phyloP scores from a whole-genome alignment of 2,329 filamentous ascomycete species.

The Purpureocillium lavendulum region DNA sequence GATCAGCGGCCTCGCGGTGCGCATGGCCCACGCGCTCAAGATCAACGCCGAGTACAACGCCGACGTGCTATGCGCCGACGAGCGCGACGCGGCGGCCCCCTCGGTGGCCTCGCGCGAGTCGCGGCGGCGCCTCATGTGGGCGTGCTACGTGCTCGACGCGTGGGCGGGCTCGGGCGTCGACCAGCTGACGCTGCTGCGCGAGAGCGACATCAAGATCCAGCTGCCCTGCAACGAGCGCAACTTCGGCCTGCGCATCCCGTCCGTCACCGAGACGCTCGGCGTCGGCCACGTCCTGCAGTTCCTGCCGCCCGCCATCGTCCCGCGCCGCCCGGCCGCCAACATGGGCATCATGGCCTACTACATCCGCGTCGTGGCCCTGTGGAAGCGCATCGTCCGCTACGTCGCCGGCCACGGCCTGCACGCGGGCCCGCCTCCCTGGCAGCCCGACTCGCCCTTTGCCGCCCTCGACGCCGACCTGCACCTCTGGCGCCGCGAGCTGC shows the following conservation, averaged over 20 bases:
- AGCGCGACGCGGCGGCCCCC: conserved; percentile 15
- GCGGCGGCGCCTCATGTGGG: conserved; percentile 31
- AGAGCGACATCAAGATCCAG: conserved; percentile 32
- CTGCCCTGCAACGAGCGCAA: conserved; percentile 31
- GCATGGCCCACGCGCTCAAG: conserved; percentile 32
- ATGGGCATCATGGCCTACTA: conserved; percentile 37
- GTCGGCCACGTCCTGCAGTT: conserved; percentile 31
- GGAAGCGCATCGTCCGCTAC: conserved; percentile 32
- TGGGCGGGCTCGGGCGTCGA: conserved; percentile 31
- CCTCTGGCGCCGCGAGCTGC: conserved; percentile 31
- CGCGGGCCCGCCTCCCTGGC: conserved; percentile 30
- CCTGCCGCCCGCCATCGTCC: conserved; percentile 28
- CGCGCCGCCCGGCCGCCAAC: conserved; percentile 28
- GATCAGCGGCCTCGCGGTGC: conserved; percentile 30
- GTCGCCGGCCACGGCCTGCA: conserved; percentile 28
- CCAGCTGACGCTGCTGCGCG: conserved; percentile 28
- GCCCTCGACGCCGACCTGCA: conserved; percentile 29
- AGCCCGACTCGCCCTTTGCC: conserved; percentile 32
- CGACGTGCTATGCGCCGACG: conserved; percentile 28
- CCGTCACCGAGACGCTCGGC: conserved; percentile 29
- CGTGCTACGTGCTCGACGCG: conserved; percentile 31
- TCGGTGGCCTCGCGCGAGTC: conserved; percentile 29
- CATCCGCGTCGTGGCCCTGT: conserved; percentile 30
- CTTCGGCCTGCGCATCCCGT: conserved; percentile 30
- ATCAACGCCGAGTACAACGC: conserved; percentile 27